Percentiles rank a stretch among this genome's conserved stretches.
Conservation (phyloP, 345 rosid species). For the Crucihimalaya himalaica region DNA sequence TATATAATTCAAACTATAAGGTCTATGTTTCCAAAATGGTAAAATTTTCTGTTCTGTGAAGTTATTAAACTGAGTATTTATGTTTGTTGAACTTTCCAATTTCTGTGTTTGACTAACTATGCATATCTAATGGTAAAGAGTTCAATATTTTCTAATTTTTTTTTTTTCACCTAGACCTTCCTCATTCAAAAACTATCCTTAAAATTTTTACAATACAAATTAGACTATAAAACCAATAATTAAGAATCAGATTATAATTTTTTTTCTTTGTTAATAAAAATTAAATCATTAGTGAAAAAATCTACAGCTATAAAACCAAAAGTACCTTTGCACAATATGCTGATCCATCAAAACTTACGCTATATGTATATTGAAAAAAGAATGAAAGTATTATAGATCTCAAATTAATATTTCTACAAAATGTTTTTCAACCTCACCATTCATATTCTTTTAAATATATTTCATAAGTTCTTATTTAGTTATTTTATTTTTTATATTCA, state of each 20-base stretch:
- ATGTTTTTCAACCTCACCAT: too few relatives aligned
- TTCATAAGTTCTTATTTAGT: too few relatives aligned
- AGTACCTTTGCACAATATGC: not conserved
- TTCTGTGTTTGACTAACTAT: slow-evolving; percentile 2
- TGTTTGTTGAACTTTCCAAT: slow-evolving; percentile 16
- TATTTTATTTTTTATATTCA: too few relatives aligned
- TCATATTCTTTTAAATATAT: too few relatives aligned
- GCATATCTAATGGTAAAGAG: not conserved
- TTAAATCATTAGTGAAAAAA: not conserved
- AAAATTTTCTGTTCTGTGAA: too few relatives aligned
- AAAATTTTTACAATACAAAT: not conserved
- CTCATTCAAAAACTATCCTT: not conserved
- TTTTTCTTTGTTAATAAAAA: not conserved
- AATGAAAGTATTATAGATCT: too few relatives aligned
- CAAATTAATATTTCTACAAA: too few relatives aligned
- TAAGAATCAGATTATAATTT: not conserved
- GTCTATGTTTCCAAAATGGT: slow-evolving; percentile 8
- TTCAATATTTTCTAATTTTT: not conserved
- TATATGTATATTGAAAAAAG: not conserved
- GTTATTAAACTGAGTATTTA: not conserved
- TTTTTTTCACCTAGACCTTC: not conserved
- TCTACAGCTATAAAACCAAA: not conserved
- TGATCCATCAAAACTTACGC: not conserved
- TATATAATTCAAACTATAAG: not conserved
- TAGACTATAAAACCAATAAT: too few relatives aligned